These are phyloP conservation scores for Trypanosoma mega DNA, from an alignment of 208 protist genomes.

Conservation along the genomic window DNA sequence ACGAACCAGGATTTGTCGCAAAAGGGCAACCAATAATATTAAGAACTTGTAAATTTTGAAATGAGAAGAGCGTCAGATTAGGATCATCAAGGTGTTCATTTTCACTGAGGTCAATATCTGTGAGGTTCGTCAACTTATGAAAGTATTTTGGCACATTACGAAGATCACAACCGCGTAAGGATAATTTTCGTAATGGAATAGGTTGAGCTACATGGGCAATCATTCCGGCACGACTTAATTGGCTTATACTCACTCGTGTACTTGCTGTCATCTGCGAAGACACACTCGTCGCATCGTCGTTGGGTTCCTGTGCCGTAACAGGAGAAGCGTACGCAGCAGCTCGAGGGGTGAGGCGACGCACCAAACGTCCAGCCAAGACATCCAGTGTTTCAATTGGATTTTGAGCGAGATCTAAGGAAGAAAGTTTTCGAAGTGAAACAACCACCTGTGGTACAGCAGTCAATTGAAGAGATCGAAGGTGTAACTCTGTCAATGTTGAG, in stretches of 20 bases:
- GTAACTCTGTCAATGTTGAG: conserved; percentile 62
- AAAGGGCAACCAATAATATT: conserved; percentile 87
- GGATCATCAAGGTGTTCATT: conserved; percentile 80
- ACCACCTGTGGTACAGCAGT: conserved; percentile 69
- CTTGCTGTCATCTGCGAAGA: conserved; percentile 35
- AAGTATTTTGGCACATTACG: conserved; percentile 87
- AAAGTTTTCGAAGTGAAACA: conserved; percentile 48
- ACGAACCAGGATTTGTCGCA: conserved; percentile 48
- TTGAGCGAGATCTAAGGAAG: conserved; percentile 65
- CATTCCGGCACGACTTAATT: conserved; percentile 64
- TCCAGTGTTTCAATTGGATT: conserved; percentile 85
- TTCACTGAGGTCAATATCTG: conserved; percentile 83
- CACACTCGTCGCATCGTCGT: conserved; percentile 39
- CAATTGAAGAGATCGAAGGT: conserved; percentile 62
- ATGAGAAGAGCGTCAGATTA: conserved; percentile 87
- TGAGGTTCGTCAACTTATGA: conserved; percentile 74
- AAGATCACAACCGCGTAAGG: conserved; percentile 63
- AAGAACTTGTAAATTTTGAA: conserved; percentile 68
- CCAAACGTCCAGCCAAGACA: conserved; percentile 75
- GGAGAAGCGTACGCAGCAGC: background rate
- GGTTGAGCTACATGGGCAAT: conserved; percentile 61
- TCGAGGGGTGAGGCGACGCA: conserved; percentile 24
- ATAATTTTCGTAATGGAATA: conserved; percentile 69
- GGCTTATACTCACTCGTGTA: conserved; percentile 62
- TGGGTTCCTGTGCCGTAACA: background rate